Percentiles rank a stretch among this genome's conserved stretches.
Evolutionary conservation across 2,329 filamentous ascomycete genomes (phyloP).

Genomic region (Tolypocladium ophioglossoides): DNA sequence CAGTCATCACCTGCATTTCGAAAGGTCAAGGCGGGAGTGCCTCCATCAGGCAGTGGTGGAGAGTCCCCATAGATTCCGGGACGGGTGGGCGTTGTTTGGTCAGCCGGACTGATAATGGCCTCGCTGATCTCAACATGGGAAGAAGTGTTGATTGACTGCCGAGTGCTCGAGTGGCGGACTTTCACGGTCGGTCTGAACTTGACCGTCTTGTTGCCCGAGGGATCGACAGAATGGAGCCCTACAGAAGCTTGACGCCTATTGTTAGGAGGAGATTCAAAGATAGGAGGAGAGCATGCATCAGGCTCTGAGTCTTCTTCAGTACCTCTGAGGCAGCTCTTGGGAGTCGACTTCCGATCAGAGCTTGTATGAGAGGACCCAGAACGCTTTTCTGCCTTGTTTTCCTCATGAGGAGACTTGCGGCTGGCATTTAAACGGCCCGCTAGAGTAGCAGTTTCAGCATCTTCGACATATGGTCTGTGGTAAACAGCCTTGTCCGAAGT

Average conservation of each 20-base stretch:
- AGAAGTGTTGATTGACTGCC: conserved; percentile 5
- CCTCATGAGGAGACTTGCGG: background rate
- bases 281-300: background rate
- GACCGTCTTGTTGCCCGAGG: conserved; percentile 13
- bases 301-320: background rate
- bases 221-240: conserved; percentile 6
- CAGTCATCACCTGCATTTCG: background rate
- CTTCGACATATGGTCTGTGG: conserved; percentile 9
- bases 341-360: background rate
- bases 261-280: background rate
- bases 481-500: conserved; percentile 1
- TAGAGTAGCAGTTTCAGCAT: background rate
- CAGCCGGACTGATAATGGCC: conserved; percentile 2
- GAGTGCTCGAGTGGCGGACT: conserved; percentile 6
- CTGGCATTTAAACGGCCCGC: background rate
- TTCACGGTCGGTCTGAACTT: conserved; percentile 13
- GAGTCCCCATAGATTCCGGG: background rate
- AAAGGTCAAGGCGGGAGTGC: background rate
- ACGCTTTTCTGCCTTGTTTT: background rate
- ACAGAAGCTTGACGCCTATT: background rate
- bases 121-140: background rate
- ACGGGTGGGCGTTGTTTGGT: background rate
- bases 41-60: background rate
- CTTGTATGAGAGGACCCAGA: background rate
- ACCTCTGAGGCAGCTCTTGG: background rate